Conservation (phyloP, 2,329 filamentous ascomycete species). For the Cercospora beticola region DNA sequence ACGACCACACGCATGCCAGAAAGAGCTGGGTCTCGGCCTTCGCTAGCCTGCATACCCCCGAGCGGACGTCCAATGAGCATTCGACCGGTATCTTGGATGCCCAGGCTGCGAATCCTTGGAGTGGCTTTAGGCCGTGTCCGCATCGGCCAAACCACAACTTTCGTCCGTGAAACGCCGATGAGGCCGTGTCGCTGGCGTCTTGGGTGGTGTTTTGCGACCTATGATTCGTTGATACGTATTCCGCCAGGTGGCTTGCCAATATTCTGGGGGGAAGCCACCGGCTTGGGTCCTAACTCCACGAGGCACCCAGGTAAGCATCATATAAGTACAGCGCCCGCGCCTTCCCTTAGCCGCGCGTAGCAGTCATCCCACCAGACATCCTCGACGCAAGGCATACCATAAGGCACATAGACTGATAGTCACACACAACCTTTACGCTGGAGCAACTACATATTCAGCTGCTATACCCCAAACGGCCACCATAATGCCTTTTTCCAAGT, state of each 20-base stretch:
- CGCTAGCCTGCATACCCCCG: neutral
- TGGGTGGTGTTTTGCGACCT: neutral
- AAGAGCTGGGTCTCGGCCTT: neutral
- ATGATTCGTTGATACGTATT: neutral
- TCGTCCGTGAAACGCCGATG: slow-evolving; percentile 5
- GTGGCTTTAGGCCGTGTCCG: neutral
- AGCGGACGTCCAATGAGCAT: neutral
- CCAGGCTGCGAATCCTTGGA: neutral
- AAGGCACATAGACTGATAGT: slow-evolving; percentile 2
- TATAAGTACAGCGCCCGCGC: neutral
- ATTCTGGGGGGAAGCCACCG: neutral
- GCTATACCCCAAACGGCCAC: slow-evolving; percentile 8
- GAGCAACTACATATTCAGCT: slow-evolving; percentile 13
- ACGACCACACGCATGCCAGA: neutral
- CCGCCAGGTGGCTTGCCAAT: slow-evolving; percentile 1
- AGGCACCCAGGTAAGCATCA: slow-evolving; percentile 1
- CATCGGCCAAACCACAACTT: neutral
- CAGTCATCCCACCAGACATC: neutral
- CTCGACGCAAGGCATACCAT: neutral
- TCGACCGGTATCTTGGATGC: neutral
- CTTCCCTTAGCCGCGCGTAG: neutral
- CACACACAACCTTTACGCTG: slow-evolving; percentile 11
- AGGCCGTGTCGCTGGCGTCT: neutral
- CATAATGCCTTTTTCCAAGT: slow-evolving; percentile 31
- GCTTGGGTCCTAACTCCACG: slow-evolving; percentile 9